A percentile compares a stretch with the other conserved stretches of the same genome.
These are phyloP conservation scores for Paramyrothecium roridum DNA, from an alignment of 2,329 filamentous ascomycete genomes.

Conservation along the genomic window DNA sequence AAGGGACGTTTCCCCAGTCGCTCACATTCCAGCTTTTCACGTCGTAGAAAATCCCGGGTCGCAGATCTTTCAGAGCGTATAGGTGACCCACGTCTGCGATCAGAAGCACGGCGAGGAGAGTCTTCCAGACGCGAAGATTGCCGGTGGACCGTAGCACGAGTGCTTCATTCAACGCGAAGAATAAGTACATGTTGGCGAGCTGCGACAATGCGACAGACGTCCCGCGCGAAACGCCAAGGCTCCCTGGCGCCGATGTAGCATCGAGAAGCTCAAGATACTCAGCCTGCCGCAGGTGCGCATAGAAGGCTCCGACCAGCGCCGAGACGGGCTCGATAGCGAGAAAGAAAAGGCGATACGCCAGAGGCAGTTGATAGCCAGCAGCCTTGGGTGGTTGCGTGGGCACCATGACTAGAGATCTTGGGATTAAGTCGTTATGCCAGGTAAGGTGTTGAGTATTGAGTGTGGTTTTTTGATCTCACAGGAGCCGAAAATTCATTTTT, in stretches of 20 bases:
- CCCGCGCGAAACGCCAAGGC: conserved; percentile 45
- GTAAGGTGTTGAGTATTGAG: too few relatives aligned
- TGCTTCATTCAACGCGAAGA: conserved; percentile 75
- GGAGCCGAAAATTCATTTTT: too few relatives aligned
- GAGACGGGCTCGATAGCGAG: conserved; percentile 65
- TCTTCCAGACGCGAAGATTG: conserved; percentile 67
- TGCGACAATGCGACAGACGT: conserved; percentile 70
- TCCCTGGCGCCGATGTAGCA: conserved; percentile 36
- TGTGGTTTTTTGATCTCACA: too few relatives aligned
- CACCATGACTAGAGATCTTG: too few relatives aligned
- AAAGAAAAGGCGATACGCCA: conserved; percentile 69
- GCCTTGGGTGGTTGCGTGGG: conserved; percentile 7
- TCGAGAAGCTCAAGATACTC: conserved; percentile 65
- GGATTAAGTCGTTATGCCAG: too few relatives aligned
- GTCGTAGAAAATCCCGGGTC: conserved; percentile 61
- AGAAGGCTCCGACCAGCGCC: conserved; percentile 51
- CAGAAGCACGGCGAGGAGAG: conserved; percentile 63
- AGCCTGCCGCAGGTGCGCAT: conserved; percentile 43
- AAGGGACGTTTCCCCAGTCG: conserved; percentile 65
- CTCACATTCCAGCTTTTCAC: conserved; percentile 62
- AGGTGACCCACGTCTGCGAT: conserved; percentile 77
- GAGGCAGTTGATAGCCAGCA: conserved; percentile 48
- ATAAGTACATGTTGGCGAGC: conserved; percentile 74
- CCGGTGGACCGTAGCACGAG: conserved; percentile 67
- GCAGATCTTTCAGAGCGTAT: conserved; percentile 60